Evolutionary conservation across 768 basidiomycete genomes (phyloP).

Genomic region (Collybiopsis confluens): DNA sequence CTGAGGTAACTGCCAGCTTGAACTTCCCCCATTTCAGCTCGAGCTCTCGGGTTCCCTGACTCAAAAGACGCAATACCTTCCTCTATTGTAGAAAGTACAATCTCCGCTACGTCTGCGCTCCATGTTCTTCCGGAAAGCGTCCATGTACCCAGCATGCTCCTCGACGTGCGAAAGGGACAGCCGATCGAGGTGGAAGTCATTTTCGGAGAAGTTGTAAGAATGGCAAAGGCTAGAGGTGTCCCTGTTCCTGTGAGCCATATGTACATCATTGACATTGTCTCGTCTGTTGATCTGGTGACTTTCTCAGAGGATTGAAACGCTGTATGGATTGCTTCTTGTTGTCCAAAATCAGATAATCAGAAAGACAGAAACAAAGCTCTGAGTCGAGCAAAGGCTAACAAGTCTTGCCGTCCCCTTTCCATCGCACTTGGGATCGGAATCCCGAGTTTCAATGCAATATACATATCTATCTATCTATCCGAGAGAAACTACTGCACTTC

Average conservation of each 20-base stretch:
- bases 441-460: slow-evolving; percentile 37
- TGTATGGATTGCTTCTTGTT: slow-evolving; percentile 57
- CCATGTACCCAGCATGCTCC: slow-evolving; percentile 59
- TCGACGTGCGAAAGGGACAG: slow-evolving; percentile 48
- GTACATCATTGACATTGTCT: neutral
- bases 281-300: neutral
- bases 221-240: slow-evolving; percentile 41
- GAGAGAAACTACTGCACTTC: no score
- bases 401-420: no score
- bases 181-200: slow-evolving; percentile 70
- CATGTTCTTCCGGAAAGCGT: slow-evolving; percentile 39
- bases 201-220: slow-evolving; percentile 54
- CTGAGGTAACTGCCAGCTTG: neutral
- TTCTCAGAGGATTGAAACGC: slow-evolving; percentile 51
- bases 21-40: slow-evolving; percentile 12
- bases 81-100: slow-evolving; percentile 30
- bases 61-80: slow-evolving; percentile 43
- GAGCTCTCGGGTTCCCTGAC: slow-evolving; percentile 42
- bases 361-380: slow-evolving; percentile 15
- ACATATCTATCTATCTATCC: no score
- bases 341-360: slow-evolving; percentile 58
- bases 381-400: slow-evolving; percentile 1
- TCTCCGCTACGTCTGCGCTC: slow-evolving; percentile 33
- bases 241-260: slow-evolving; percentile 45
- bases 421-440: no score